A percentile compares a stretch with the other conserved stretches of the same genome.
These are phyloP conservation scores for Penicillium sp. DNA, from an alignment of 2,329 filamentous ascomycete species.

Conservation along the genomic window DNA sequence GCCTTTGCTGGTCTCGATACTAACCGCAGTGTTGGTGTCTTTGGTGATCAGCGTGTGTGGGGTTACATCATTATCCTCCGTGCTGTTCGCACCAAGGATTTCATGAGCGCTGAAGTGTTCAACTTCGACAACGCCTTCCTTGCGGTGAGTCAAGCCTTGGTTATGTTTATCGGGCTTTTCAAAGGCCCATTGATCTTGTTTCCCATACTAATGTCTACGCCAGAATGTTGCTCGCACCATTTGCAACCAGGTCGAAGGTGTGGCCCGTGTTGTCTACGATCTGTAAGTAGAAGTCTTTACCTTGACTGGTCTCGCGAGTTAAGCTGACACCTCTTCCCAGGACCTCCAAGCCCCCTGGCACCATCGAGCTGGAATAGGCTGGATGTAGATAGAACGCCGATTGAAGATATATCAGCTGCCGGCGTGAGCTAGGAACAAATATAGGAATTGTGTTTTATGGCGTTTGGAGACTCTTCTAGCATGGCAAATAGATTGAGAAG, in stretches of 20 bases:
- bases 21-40: slow-evolving; percentile 61
- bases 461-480: not conserved
- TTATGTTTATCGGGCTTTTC: not conserved
- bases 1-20: slow-evolving; percentile 71
- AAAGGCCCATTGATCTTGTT: not conserved
- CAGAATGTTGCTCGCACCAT: slow-evolving; percentile 68
- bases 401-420: not conserved
- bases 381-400: not conserved
- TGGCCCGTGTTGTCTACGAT: slow-evolving; percentile 73
- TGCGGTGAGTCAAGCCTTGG: slow-evolving; percentile 55
- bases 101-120: slow-evolving; percentile 76
- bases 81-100: slow-evolving; percentile 63
- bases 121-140: slow-evolving; percentile 68
- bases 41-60: slow-evolving; percentile 67
- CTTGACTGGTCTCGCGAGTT: not conserved
- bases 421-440: not conserved
- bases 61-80: slow-evolving; percentile 48
- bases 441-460: slow-evolving; percentile 1
- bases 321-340: slow-evolving; percentile 12
- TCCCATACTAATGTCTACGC: slow-evolving; percentile 41
- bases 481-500: not conserved
- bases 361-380: slow-evolving; percentile 33
- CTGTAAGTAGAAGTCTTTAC: slow-evolving; percentile 28
- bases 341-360: slow-evolving; percentile 30
- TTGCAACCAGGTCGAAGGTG: slow-evolving; percentile 74